Base-by-base conservation (phyloP, 257 asterid species). In the Primulina eburnea region DNA sequence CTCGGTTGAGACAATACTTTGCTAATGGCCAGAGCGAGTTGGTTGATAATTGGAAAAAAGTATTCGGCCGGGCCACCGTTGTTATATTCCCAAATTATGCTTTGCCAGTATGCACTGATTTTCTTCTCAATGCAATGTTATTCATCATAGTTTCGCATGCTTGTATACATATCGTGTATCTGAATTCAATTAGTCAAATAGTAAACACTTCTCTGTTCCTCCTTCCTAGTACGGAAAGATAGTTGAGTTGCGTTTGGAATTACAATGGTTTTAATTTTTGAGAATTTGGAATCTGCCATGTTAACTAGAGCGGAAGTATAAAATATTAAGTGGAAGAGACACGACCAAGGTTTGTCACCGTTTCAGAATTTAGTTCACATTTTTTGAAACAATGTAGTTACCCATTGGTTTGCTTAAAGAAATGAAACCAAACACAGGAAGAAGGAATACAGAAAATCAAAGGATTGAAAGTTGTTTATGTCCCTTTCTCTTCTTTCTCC, bases 81-180 rank as follows among this genome's bases (percentile, higher is more conserved):
- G 74, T 89, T 72, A 90, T 94, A 84, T 94, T 94, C 85, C 98
- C 95, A 56, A 86, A 87, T 83, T 79, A 88, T 75, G 76, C 84
- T 73, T 80, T 94, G 33, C 98, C 98, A 90, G 99, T 94, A 89
- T 59, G 64, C 67, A 67, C 65, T 53, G 24, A 57, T 64, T 68
- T 56, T 12, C 61, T 71, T 16, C 47, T 65, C 69, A 43, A 50
- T 66, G 30, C 60, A 64, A 73, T 40, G 20, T 26, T 34, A 70
- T 57, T 47, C 53, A 0, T 59, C 28, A 4, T 5, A n/a, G 20
- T 11, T 43, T 43, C 7, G 6, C 55, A 43, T 43, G 17, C 7
- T 43, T 43, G 18, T 43, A 12, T 3, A 5, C 6, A 43, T 43
- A 43, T 43, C 14, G n/a, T 43, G 12, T 5, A 43, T 43, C 55